phyloP scores from a whole-genome alignment of 345 rosid species.

The Hevea brasiliensis region DNA sequence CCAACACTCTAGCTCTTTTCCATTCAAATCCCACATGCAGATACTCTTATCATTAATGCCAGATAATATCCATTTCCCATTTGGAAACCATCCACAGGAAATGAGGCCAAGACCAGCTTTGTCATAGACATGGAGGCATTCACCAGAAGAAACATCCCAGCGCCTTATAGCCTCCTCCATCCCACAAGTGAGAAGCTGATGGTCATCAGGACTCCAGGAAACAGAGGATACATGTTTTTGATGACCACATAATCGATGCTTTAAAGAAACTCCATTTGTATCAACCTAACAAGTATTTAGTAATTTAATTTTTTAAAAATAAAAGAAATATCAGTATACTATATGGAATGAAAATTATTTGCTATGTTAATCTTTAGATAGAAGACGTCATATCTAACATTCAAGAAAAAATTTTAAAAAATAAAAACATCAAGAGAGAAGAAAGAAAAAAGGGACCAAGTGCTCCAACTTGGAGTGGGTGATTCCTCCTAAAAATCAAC shows the following conservation, averaged over 20 bases:
- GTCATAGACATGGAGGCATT: constrained; percentile 52
- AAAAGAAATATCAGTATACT: not conserved
- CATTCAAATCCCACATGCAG: constrained; percentile 70
- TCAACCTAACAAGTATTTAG: constrained; percentile 38
- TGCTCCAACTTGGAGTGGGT: no score
- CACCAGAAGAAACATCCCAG: constrained; percentile 65
- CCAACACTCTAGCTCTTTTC: constrained; percentile 66
- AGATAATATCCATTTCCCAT: constrained; percentile 49
- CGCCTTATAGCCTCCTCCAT: constrained; percentile 58
- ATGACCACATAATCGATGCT: constrained; percentile 55
- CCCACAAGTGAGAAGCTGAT: constrained; percentile 70
- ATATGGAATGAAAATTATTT: not conserved
- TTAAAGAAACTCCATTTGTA: constrained; percentile 38
- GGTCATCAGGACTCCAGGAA: constrained; percentile 67
- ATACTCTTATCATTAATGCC: constrained; percentile 64
- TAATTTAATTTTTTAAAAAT: no score
- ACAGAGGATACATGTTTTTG: constrained; percentile 50
- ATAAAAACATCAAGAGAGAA: no score
- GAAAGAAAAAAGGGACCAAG: no score
- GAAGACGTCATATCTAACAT: not conserved
- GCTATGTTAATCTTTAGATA: not conserved
- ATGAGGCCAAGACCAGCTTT: constrained; percentile 51
- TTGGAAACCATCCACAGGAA: constrained; percentile 74
- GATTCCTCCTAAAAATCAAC: no score
- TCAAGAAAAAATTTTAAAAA: no score